A percentile compares a stretch with the other conserved stretches of the same genome.
Conservation (phyloP, 1,139 yeast genomes). For the Tardiomyces blankii region DNA sequence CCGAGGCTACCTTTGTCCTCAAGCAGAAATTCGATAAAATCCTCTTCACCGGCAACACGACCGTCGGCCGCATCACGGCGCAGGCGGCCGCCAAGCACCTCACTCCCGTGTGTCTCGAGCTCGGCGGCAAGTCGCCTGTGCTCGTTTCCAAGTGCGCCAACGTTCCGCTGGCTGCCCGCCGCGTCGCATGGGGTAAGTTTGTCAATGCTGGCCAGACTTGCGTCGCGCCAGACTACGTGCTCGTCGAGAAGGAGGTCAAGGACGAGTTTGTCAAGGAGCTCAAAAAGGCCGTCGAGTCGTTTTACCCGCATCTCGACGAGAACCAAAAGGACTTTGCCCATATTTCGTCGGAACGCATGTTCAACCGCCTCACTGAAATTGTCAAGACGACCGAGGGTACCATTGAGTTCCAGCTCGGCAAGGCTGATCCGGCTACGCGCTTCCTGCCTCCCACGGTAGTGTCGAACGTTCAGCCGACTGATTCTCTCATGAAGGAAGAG, state of each 20-base stretch:
- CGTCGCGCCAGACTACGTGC: slow-evolving; percentile 74
- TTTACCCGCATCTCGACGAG: slow-evolving; percentile 33
- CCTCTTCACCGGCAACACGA: slow-evolving; percentile 72
- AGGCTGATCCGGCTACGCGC: slow-evolving; percentile 31
- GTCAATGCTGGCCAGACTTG: slow-evolving; percentile 87
- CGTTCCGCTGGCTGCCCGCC: slow-evolving; percentile 44
- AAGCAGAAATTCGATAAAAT: slow-evolving; percentile 69
- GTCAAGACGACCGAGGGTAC: slow-evolving; percentile 47
- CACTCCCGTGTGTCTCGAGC: slow-evolving; percentile 73
- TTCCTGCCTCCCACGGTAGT: slow-evolving; percentile 70
- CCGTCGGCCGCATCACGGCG: slow-evolving; percentile 70
- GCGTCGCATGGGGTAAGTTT: slow-evolving; percentile 71
- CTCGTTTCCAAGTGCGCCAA: slow-evolving; percentile 44
- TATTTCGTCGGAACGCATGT: slow-evolving; percentile 53
- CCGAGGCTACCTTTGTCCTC: slow-evolving; percentile 58
- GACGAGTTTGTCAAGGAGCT: slow-evolving; percentile 42
- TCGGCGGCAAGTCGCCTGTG: slow-evolving; percentile 92
- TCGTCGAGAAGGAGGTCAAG: slow-evolving; percentile 50
- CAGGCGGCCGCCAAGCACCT: slow-evolving; percentile 72
- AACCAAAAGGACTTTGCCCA: slow-evolving; percentile 42
- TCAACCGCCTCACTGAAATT: slow-evolving; percentile 35
- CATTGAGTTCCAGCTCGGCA: slow-evolving; percentile 45
- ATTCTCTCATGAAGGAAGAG: slow-evolving; percentile 65
- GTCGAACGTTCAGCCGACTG: slow-evolving; percentile 49
- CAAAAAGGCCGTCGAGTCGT: slow-evolving; percentile 33